Conservation (phyloP, 805 yeast species). For the Lachancea sp. region DNA sequence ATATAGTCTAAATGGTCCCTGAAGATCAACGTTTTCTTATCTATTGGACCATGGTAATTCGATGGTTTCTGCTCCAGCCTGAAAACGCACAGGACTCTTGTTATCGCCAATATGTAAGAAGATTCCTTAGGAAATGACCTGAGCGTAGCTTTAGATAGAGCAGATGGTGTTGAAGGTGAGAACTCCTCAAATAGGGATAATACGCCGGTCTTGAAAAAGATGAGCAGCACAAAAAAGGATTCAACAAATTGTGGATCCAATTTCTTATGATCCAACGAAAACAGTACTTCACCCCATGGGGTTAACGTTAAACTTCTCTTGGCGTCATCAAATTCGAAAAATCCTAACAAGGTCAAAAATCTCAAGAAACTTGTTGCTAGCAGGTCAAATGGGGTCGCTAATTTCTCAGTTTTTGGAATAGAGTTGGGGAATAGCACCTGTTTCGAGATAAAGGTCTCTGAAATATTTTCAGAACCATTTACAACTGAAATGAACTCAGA, state of each 20-base stretch:
- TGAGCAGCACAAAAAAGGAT: slow-evolving; percentile 41
- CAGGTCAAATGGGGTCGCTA: slow-evolving; percentile 45
- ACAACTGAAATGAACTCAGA: slow-evolving; percentile 23
- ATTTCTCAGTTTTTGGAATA: slow-evolving; percentile 26
- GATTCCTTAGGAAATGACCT: slow-evolving; percentile 37
- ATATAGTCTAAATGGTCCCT: slow-evolving; percentile 57
- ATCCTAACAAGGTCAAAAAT: slow-evolving; percentile 44
- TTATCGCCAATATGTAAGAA: slow-evolving; percentile 36
- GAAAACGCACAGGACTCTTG: slow-evolving; percentile 45
- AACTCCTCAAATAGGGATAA: slow-evolving; percentile 34
- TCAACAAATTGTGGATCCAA: slow-evolving; percentile 32
- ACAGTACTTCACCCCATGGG: slow-evolving; percentile 47
- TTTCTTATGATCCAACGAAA: slow-evolving; percentile 29
- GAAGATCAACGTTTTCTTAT: slow-evolving; percentile 57
- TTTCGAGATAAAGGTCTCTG: slow-evolving; percentile 29
- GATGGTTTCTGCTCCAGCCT: slow-evolving; percentile 44
- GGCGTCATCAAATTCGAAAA: slow-evolving; percentile 37
- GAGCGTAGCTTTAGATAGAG: slow-evolving; percentile 34
- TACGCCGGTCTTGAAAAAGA: slow-evolving; percentile 42
- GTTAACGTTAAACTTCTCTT: slow-evolving; percentile 37
- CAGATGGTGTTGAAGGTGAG: slow-evolving; percentile 27
- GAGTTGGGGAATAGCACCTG: slow-evolving; percentile 29
- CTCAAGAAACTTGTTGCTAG: slow-evolving; percentile 52
- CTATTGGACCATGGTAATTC: slow-evolving; percentile 63
- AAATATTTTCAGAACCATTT: slow-evolving; percentile 29